These are phyloP conservation scores for Coemansia sp. DNA, from an alignment of 192 early-diverging fungal genomes.

Conservation along the genomic window DNA sequence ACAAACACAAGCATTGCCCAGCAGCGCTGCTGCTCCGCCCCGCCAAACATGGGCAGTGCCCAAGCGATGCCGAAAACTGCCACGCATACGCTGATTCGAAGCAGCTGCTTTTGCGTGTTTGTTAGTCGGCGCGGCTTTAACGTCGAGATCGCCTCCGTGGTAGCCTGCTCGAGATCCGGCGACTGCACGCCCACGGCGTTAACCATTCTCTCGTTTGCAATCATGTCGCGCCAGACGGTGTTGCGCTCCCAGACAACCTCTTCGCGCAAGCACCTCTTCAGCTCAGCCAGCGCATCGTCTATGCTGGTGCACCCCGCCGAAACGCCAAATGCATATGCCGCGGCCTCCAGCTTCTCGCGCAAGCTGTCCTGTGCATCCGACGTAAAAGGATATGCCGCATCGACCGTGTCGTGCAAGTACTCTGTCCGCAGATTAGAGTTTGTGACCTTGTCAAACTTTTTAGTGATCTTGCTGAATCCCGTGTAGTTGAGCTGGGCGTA, in stretches of 20 bases:
- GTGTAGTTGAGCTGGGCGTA: constrained; percentile 88
- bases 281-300: constrained; percentile 67
- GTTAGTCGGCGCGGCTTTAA: constrained; percentile 57
- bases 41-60: constrained; percentile 62
- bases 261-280: constrained; percentile 81
- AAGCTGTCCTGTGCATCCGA: constrained; percentile 61
- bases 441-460: constrained; percentile 97
- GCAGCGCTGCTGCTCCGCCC: constrained; percentile 80
- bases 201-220: constrained; percentile 81
- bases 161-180: constrained; percentile 37
- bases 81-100: constrained; percentile 56
- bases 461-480: constrained; percentile 91
- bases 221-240: constrained; percentile 97
- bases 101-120: constrained; percentile 53
- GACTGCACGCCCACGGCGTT: constrained; percentile 67
- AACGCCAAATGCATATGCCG: constrained; percentile 30
- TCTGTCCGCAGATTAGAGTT: constrained; percentile 65
- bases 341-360: constrained; percentile 59
- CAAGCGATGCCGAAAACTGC: constrained; percentile 62
- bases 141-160: constrained; percentile 22
- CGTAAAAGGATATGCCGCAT: constrained; percentile 69
- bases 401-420: constrained; percentile 69
- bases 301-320: constrained; percentile 44
- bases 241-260: constrained; percentile 95
- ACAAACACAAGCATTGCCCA: constrained; percentile 91